Evolutionary conservation across 805 yeast genomes (phyloP).

Genomic region (Kazachstania psychrophila): DNA sequence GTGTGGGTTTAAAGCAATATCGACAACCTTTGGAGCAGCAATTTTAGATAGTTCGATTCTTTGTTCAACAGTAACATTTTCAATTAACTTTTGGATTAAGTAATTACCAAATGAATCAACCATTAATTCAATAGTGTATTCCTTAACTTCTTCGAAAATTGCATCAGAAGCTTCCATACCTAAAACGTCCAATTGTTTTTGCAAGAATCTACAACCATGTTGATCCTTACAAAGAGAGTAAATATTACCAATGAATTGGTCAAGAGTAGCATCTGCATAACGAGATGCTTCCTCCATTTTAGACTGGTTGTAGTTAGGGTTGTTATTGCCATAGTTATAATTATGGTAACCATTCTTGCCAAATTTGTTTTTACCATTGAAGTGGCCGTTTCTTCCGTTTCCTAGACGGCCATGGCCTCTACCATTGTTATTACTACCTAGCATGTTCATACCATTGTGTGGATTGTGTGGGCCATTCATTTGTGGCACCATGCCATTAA

Average conservation of each 20-base stretch:
- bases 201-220: slow-evolving; percentile 91
- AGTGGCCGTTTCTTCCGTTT: slow-evolving; percentile 3
- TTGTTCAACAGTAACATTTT: slow-evolving; percentile 61
- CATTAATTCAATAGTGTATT: slow-evolving; percentile 81
- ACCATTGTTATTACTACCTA: slow-evolving; percentile 9
- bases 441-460: slow-evolving; percentile 7
- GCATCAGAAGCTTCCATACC: slow-evolving; percentile 55
- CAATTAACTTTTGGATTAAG: slow-evolving; percentile 81
- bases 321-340: slow-evolving; percentile 6
- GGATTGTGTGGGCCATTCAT: slow-evolving; percentile 11
- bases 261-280: slow-evolving; percentile 56
- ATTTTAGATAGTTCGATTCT: slow-evolving; percentile 58
- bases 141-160: slow-evolving; percentile 72
- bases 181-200: slow-evolving; percentile 67
- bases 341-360: slow-evolving; percentile 10
- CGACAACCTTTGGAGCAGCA: slow-evolving; percentile 63
- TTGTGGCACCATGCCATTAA: slow-evolving; percentile 23
- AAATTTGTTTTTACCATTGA: slow-evolving; percentile 9
- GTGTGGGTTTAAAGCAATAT: slow-evolving; percentile 85
- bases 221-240: slow-evolving; percentile 85
- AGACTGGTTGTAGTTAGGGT: slow-evolving; percentile 8
- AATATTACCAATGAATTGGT: slow-evolving; percentile 64
- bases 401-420: slow-evolving; percentile 15
- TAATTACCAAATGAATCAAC: slow-evolving; percentile 96
- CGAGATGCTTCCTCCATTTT: slow-evolving; percentile 55